These are phyloP conservation scores for Mortierella antarctica DNA, from an alignment of 192 early-diverging fungal species.

Conservation along the genomic window DNA sequence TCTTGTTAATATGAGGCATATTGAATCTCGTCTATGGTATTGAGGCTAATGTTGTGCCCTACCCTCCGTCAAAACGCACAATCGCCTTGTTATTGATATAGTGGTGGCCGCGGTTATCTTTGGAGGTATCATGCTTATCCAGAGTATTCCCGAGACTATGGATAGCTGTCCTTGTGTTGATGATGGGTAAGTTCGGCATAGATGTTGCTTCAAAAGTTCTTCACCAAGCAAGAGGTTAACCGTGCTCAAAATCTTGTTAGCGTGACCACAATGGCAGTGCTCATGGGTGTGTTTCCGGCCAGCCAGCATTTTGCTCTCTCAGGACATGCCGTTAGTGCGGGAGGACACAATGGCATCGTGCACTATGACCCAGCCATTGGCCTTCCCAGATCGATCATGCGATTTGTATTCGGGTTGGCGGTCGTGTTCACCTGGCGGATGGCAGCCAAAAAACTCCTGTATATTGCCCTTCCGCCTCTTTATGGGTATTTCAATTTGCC, in stretches of 20 bases:
- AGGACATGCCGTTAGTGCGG: slow-evolving; percentile 19
- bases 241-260: slow-evolving; percentile 2
- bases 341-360: slow-evolving; percentile 38
- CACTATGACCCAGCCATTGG: slow-evolving; percentile 34
- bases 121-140: slow-evolving; percentile 42
- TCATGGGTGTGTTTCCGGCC: slow-evolving; percentile 51
- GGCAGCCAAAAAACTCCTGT: slow-evolving; percentile 58
- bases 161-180: slow-evolving; percentile 81
- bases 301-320: slow-evolving; percentile 46
- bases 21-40: neutral
- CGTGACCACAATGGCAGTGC: slow-evolving; percentile 45
- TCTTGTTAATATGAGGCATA: neutral
- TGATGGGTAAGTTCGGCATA: slow-evolving; percentile 54
- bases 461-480: slow-evolving; percentile 61
- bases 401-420: slow-evolving; percentile 60
- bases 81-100: slow-evolving; percentile 1
- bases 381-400: slow-evolving; percentile 22
- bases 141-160: slow-evolving; percentile 69
- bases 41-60: neutral
- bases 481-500: slow-evolving; percentile 65
- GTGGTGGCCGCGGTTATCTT: slow-evolving; percentile 17
- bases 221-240: neutral
- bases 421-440: slow-evolving; percentile 64
- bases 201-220: neutral
- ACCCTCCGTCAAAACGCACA: neutral